Percentiles rank a stretch among this genome's conserved stretches.
Conservation (phyloP, 176 grass and related monocot species). For the Tuctoria greenei region DNA sequence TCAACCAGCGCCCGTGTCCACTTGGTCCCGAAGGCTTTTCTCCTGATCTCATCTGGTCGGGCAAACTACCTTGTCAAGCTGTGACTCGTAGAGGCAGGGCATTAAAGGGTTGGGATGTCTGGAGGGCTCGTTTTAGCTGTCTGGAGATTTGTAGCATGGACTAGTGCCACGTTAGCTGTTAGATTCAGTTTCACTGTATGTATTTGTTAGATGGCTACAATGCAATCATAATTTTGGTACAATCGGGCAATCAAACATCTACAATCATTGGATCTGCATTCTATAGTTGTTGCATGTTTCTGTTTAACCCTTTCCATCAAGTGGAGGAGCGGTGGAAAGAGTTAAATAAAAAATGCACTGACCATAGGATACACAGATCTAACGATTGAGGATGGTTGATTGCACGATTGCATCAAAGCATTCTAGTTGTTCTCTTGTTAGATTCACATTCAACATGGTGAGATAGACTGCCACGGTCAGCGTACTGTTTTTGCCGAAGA, state of each 20-base stretch:
- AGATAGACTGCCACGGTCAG: neutral
- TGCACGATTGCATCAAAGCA: no score
- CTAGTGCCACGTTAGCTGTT: slow-evolving; percentile 10
- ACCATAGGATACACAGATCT: no score
- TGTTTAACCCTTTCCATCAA: no score
- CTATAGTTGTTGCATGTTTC: no score
- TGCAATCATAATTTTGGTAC: no score
- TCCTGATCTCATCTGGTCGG: slow-evolving; percentile 34
- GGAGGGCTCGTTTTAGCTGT: neutral
- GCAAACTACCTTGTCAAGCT: neutral
- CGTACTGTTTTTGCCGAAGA: neutral
- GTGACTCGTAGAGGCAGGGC: neutral
- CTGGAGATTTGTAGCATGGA: neutral
- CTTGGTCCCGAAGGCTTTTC: slow-evolving; percentile 70
- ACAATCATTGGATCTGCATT: no score
- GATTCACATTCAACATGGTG: neutral
- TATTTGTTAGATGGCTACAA: slow-evolving; percentile 28
- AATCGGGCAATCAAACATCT: no score
- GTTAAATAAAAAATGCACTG: no score
- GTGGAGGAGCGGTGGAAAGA: no score
- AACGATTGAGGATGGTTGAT: no score
- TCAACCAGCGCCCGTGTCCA: slow-evolving; percentile 34
- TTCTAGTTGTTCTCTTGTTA: no score
- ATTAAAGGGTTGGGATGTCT: neutral
- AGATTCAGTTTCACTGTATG: slow-evolving; percentile 23